Evolutionary conservation across 768 basidiomycete genomes (phyloP).

Genomic region (Podaxis pistillaris): DNA sequence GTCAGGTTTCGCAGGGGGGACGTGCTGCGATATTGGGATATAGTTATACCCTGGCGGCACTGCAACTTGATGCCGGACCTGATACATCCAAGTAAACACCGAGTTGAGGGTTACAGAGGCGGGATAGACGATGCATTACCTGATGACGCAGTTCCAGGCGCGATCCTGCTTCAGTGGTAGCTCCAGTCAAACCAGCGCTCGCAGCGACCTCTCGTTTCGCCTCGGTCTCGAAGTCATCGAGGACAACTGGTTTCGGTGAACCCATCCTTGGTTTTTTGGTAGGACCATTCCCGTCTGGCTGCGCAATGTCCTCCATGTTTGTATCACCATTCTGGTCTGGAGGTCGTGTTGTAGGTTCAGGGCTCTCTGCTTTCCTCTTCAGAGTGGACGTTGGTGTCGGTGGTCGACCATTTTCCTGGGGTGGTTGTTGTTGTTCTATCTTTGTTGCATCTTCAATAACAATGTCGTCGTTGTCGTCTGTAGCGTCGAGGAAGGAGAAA

Average conservation of each 20-base stretch:
- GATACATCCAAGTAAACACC: background rate
- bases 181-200: slow-evolving; percentile 81
- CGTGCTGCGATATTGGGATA: slow-evolving; percentile 84
- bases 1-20: slow-evolving; percentile 88
- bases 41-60: slow-evolving; percentile 92
- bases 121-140: slow-evolving; percentile 35
- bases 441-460: slow-evolving; percentile 3
- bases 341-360: slow-evolving; percentile 10
- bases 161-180: slow-evolving; percentile 57
- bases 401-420: slow-evolving; percentile 24
- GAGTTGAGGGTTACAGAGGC: background rate
- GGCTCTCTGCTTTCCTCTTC: slow-evolving; percentile 44
- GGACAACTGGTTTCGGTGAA: slow-evolving; percentile 70
- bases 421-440: slow-evolving; percentile 21
- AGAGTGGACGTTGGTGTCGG: slow-evolving; percentile 22
- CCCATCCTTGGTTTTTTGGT: slow-evolving; percentile 62
- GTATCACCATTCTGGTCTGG: slow-evolving; percentile 20
- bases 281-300: slow-evolving; percentile 29
- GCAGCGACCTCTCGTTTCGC: slow-evolving; percentile 90
- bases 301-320: slow-evolving; percentile 27
- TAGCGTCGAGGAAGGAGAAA: slow-evolving; percentile 66
- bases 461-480: slow-evolving; percentile 26
- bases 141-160: slow-evolving; percentile 81
- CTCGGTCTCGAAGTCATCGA: slow-evolving; percentile 95
- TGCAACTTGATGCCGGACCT: slow-evolving; percentile 96